These are phyloP conservation scores for Cladorrhinum sp. DNA, from an alignment of 2,329 filamentous ascomycete genomes.

Conservation along the genomic window DNA sequence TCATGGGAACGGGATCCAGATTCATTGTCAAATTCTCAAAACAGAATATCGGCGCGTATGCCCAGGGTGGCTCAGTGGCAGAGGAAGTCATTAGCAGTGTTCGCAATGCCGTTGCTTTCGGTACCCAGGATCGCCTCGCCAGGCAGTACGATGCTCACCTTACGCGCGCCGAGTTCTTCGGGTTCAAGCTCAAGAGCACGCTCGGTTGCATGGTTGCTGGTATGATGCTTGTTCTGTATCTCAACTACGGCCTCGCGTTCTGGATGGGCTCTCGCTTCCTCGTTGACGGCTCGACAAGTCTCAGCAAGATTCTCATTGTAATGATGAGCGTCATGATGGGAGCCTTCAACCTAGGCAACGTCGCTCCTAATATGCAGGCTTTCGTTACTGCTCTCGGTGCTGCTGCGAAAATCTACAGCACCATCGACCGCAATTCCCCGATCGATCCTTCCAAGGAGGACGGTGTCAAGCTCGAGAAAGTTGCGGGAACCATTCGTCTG, in stretches of 20 bases:
- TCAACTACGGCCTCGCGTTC: slow-evolving; percentile 85
- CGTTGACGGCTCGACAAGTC: slow-evolving; percentile 59
- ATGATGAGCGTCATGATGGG: slow-evolving; percentile 91
- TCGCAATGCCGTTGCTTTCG: slow-evolving; percentile 87
- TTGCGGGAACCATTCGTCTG: slow-evolving; percentile 77
- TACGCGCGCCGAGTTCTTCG: slow-evolving; percentile 67
- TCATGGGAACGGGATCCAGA: slow-evolving; percentile 69
- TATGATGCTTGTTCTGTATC: slow-evolving; percentile 80
- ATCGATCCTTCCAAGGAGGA: slow-evolving; percentile 70
- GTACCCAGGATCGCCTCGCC: slow-evolving; percentile 88
- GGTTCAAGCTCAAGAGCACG: slow-evolving; percentile 69
- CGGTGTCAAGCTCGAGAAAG: slow-evolving; percentile 68
- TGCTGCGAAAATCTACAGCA: slow-evolving; percentile 87
- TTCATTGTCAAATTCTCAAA: slow-evolving; percentile 83
- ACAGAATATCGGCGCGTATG: slow-evolving; percentile 73
- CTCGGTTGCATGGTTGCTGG: slow-evolving; percentile 76
- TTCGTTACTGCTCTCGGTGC: slow-evolving; percentile 82
- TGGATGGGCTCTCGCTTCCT: slow-evolving; percentile 82
- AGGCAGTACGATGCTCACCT: slow-evolving; percentile 79
- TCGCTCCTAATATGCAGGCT: slow-evolving; percentile 80
- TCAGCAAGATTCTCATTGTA: slow-evolving; percentile 76
- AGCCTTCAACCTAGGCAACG: slow-evolving; percentile 84
- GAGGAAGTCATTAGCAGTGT: slow-evolving; percentile 95
- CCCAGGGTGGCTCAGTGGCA: slow-evolving; percentile 78
- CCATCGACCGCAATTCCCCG: slow-evolving; percentile 84